Evolutionary conservation across 2,329 filamentous ascomycete genomes (phyloP).

Genomic region (Fonsecaea multimorphosa): DNA sequence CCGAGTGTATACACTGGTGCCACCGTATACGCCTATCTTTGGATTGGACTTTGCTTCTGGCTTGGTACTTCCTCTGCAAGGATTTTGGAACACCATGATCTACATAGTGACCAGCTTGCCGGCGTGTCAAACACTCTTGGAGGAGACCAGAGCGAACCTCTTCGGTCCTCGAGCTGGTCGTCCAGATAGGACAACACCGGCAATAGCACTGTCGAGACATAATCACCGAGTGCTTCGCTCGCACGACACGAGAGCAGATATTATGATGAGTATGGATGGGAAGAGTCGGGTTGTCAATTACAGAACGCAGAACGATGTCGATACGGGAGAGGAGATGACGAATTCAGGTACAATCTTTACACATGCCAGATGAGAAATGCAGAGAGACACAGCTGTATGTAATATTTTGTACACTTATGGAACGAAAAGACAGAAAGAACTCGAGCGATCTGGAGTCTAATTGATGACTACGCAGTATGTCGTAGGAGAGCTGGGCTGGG

Average conservation of each 20-base stretch:
- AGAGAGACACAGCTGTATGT: slow-evolving; percentile 3
- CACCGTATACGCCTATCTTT: slow-evolving; percentile 59
- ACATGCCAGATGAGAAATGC: slow-evolving; percentile 14
- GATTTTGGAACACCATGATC: slow-evolving; percentile 83
- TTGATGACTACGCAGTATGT: not conserved
- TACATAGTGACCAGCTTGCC: slow-evolving; percentile 73
- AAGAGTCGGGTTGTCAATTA: slow-evolving; percentile 23
- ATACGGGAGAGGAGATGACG: slow-evolving; percentile 9
- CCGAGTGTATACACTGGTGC: slow-evolving; percentile 71
- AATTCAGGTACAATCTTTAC: slow-evolving; percentile 1
- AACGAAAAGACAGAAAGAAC: not conserved
- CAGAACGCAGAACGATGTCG: slow-evolving; percentile 10
- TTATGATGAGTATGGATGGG: slow-evolving; percentile 19
- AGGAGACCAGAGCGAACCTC: slow-evolving; percentile 10
- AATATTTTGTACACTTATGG: slow-evolving; percentile 10
- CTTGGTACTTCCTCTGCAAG: slow-evolving; percentile 78
- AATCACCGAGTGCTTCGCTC: slow-evolving; percentile 16
- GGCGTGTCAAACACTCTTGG: slow-evolving; percentile 58
- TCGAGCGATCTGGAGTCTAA: not conserved
- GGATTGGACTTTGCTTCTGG: slow-evolving; percentile 72
- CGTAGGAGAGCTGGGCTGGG: too few relatives aligned
- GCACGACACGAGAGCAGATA: slow-evolving; percentile 22
- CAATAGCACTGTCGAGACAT: slow-evolving; percentile 5
- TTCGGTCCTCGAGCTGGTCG: slow-evolving; percentile 7
- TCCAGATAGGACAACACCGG: slow-evolving; percentile 12